Conservation (phyloP, 306 rosid species). For the Ochetophila trinervis region DNA sequence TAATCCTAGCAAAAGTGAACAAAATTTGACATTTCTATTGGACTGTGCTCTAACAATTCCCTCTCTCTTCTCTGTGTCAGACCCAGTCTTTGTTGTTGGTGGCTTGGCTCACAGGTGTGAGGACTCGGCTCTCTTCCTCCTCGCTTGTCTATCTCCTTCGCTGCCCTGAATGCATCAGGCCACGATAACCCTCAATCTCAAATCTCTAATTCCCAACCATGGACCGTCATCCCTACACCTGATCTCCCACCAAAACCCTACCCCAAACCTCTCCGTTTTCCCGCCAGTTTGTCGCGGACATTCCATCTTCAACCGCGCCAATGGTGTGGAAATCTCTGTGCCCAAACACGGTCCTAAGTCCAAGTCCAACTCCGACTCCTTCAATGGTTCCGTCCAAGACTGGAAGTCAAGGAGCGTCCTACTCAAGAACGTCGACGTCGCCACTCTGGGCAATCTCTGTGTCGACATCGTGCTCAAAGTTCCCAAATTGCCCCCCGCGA, state of each 20-base stretch:
- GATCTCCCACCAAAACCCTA: constrained; percentile 21
- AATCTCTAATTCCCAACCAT: constrained; percentile 35
- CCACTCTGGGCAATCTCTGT: constrained; percentile 86
- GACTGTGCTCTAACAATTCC: too few species aligned
- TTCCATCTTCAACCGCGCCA: constrained; percentile 38
- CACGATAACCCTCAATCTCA: constrained; percentile 38
- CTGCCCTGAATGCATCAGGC: constrained; percentile 60
- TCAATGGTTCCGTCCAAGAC: constrained; percentile 22
- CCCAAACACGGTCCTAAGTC: constrained; percentile 14
- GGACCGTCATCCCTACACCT: constrained; percentile 27
- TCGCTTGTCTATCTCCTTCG: neutral
- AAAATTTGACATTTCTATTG: too few species aligned
- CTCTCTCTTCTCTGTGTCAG: too few species aligned
- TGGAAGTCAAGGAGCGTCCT: constrained; percentile 30
- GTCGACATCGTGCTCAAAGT: constrained; percentile 86
- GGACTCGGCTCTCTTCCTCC: neutral
- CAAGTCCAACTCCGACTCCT: constrained; percentile 2
- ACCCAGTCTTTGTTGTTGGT: too few species aligned
- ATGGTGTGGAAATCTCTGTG: constrained; percentile 32
- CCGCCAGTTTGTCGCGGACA: constrained; percentile 11
- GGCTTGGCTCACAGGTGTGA: too few species aligned
- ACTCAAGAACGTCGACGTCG: constrained; percentile 61
- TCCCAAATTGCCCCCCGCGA: constrained; percentile 70
- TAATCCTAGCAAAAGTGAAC: too few species aligned
- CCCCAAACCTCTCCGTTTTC: constrained; percentile 17